A percentile compares a stretch with the other conserved stretches of the same genome.
phyloP scores from a whole-genome alignment of 495 filamentous ascomycete species.

The Hamigera avellanea region DNA sequence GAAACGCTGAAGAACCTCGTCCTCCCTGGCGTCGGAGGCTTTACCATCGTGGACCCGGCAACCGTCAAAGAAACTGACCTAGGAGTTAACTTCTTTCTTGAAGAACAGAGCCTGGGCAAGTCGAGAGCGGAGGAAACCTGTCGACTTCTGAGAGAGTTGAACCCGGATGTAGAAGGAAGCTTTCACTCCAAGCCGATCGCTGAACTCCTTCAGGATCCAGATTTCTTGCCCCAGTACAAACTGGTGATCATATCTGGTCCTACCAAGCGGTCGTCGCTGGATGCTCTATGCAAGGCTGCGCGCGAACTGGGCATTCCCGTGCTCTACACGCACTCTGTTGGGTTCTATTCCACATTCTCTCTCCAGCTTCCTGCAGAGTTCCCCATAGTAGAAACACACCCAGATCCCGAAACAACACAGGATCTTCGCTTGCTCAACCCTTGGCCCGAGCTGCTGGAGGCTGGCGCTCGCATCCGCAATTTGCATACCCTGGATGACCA shows the following conservation, averaged over 20 bases:
- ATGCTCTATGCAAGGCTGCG: conserved; percentile 45
- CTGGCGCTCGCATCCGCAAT: conserved; percentile 45
- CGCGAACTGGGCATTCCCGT: conserved; percentile 55
- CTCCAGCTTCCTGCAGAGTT: conserved; percentile 64
- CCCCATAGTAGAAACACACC: conserved; percentile 95
- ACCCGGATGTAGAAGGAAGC: conserved; percentile 82
- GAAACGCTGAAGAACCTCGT: conserved; percentile 96
- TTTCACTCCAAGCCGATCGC: conserved; percentile 34
- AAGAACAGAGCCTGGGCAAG: conserved; percentile 63
- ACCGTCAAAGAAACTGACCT: conserved; percentile 70
- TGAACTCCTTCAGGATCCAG: conserved; percentile 27
- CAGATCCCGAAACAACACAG: conserved; percentile 71
- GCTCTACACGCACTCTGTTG: conserved; percentile 73
- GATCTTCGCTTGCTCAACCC: conserved; percentile 79
- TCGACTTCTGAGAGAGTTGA: conserved; percentile 71
- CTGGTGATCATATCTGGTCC: conserved; percentile 68
- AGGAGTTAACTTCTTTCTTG: conserved; percentile 94
- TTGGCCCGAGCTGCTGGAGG: conserved; percentile 70
- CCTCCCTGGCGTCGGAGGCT: conserved; percentile 84
- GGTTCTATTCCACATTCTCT: conserved; percentile 79
- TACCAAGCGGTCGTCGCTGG: conserved; percentile 45
- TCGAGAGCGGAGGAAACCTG: conserved; percentile 70
- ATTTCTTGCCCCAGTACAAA: conserved; percentile 48
- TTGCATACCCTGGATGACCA: conserved; percentile 65
- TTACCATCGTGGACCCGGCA: conserved; percentile 79